Conservation (phyloP, 2,329 filamentous ascomycete genomes). For the Exophiala mesophila region DNA sequence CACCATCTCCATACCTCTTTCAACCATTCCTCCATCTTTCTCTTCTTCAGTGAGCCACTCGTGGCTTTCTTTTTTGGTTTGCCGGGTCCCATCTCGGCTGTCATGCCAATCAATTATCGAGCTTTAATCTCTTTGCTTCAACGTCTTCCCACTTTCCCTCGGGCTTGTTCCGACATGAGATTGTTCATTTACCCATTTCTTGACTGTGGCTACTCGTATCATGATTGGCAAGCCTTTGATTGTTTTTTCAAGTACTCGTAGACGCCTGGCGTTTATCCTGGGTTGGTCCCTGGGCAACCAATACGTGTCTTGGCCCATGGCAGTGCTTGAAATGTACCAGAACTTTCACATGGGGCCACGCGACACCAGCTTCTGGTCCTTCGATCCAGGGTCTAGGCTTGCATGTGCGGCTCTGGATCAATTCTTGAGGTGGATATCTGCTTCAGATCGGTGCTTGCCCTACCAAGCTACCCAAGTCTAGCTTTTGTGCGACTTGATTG, state of each 20-base stretch:
- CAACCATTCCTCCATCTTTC: too few species aligned
- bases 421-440: too few species aligned
- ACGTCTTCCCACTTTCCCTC: constrained; percentile 2
- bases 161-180: constrained; percentile 7
- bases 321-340: too few species aligned
- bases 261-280: too few species aligned
- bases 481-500: neutral
- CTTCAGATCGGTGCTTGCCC: too few species aligned
- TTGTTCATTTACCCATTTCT: constrained; percentile 4
- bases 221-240: constrained; percentile 11
- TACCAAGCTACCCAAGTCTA: too few species aligned
- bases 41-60: too few species aligned
- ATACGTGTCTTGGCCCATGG: too few species aligned
- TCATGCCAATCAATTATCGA: constrained; percentile 17
- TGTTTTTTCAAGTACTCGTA: too few species aligned
- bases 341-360: too few species aligned
- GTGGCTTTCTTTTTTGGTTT: too few species aligned
- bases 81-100: constrained; percentile 1
- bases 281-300: too few species aligned
- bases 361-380: neutral
- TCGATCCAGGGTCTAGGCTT: neutral
- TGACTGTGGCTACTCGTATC: neutral
- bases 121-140: neutral
- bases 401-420: neutral
- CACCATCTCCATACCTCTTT: neutral